Evolutionary conservation across 257 asterid species (phyloP).

Genomic region (Solanum virginianum): DNA sequence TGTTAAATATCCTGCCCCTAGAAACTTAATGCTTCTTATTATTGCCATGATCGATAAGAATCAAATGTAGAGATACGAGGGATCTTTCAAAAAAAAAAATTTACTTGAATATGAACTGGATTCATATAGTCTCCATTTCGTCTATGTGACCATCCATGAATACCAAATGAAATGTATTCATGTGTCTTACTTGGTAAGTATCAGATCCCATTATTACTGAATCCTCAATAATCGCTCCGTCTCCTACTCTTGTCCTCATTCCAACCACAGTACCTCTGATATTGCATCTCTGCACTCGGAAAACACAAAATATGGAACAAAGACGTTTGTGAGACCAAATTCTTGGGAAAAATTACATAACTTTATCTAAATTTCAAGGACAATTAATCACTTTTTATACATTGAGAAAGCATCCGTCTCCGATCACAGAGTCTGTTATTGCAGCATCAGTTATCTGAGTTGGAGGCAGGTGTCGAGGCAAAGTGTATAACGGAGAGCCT

Average conservation of each 20-base stretch:
- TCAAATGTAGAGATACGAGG: not conserved
- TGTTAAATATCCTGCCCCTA: not conserved
- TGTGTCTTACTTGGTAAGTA: conserved; percentile 42
- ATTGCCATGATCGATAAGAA: not conserved
- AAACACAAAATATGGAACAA: not conserved
- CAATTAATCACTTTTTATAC: conserved; percentile 24
- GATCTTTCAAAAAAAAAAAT: not conserved
- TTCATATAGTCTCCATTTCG: not conserved
- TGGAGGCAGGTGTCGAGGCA: conserved; percentile 90
- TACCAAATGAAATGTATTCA: not conserved
- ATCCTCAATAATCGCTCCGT: conserved; percentile 60
- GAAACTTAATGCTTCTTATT: not conserved
- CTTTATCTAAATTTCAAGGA: not conserved
- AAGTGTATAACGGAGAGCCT: conserved; percentile 57
- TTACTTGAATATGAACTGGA: not conserved
- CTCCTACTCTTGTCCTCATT: conserved; percentile 54
- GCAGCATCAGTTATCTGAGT: conserved; percentile 59
- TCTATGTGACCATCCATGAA: not conserved
- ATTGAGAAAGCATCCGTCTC: conserved; percentile 70
- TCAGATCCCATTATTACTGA: conserved; percentile 76
- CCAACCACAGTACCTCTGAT: conserved; percentile 69
- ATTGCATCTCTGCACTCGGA: conserved; percentile 50
- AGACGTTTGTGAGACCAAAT: not conserved
- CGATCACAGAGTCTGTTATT: conserved; percentile 59
- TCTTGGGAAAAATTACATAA: not conserved